phyloP scores from a whole-genome alignment of 805 yeast species.

The Kluyveromyces nonfermentans region DNA sequence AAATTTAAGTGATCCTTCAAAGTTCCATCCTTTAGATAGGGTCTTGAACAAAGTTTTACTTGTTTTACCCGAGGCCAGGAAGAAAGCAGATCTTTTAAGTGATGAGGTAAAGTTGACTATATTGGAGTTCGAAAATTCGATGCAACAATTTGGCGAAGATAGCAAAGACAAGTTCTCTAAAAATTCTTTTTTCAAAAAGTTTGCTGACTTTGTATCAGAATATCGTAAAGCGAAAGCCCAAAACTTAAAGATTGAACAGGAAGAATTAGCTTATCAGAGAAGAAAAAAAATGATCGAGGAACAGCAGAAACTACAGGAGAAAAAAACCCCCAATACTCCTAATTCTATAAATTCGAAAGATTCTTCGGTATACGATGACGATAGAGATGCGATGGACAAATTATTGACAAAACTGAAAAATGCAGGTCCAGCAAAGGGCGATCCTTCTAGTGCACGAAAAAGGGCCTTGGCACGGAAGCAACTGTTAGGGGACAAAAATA shows the following conservation, averaged over 20 bases:
- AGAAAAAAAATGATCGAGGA: constrained; percentile 47
- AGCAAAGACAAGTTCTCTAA: constrained; percentile 57
- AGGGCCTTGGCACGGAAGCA: constrained; percentile 68
- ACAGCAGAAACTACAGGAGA: constrained; percentile 20
- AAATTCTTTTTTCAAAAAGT: constrained; percentile 64
- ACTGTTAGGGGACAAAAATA: constrained; percentile 32
- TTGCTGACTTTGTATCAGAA: constrained; percentile 68
- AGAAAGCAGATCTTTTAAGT: constrained; percentile 54
- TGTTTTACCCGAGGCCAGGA: constrained; percentile 65
- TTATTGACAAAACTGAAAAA: constrained; percentile 79
- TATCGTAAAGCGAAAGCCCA: constrained; percentile 74
- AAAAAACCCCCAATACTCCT: constrained; percentile 7
- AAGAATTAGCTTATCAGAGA: constrained; percentile 64
- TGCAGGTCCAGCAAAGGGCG: constrained; percentile 70
- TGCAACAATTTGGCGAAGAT: constrained; percentile 90
- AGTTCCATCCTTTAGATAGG: constrained; percentile 77
- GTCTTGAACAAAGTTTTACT: constrained; percentile 53
- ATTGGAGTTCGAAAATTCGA: constrained; percentile 56
- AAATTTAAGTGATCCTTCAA: constrained; percentile 66
- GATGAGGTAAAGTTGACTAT: constrained; percentile 56
- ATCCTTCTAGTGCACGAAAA: constrained; percentile 70
- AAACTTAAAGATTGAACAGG: constrained; percentile 75
- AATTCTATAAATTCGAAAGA: neutral
- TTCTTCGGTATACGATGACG: constrained; percentile 10
- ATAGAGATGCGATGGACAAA: constrained; percentile 64